Percentiles rank a stretch among this genome's conserved stretches.
Evolutionary conservation across 495 filamentous ascomycete genomes (phyloP).

Genomic region (Barbatosphaeria neglecta): DNA sequence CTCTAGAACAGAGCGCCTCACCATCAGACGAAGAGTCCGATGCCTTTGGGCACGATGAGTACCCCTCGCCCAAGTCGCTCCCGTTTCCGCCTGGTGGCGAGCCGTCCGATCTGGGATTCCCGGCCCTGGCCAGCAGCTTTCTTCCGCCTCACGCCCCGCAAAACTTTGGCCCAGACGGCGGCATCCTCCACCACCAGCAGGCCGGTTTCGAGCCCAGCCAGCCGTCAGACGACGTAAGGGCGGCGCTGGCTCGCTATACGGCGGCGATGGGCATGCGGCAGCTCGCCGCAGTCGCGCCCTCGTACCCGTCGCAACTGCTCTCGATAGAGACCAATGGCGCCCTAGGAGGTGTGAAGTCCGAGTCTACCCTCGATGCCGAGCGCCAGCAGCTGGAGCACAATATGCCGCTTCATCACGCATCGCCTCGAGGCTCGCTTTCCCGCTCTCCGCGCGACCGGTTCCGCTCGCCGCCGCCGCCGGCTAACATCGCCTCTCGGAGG

Average conservation of each 20-base stretch:
- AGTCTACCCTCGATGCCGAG: background rate
- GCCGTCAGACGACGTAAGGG: background rate
- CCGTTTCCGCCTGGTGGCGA: background rate
- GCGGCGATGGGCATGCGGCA: background rate
- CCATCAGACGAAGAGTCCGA: background rate
- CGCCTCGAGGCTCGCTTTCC: constrained; percentile 14
- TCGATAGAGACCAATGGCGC: background rate
- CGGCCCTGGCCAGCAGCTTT: background rate
- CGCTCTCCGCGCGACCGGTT: constrained; percentile 19
- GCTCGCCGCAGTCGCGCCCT: background rate
- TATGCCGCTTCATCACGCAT: constrained; percentile 7
- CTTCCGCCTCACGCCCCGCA: background rate
- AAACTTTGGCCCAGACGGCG: background rate
- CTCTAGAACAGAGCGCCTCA: background rate
- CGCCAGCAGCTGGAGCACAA: constrained; percentile 5
- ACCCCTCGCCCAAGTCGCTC: background rate
- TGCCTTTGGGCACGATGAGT: background rate
- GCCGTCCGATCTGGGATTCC: background rate
- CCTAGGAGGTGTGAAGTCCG: background rate
- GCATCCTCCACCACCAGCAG: background rate
- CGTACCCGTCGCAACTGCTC: background rate
- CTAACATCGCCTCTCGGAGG: constrained; percentile 35
- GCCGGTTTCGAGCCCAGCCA: background rate
- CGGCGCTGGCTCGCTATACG: background rate
- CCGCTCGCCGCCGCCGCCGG: constrained; percentile 33